Evolutionary conservation across 768 basidiomycete genomes (phyloP), one percentile per base, ranked within the genome.

Genomic region (Grammothele lineata): DNA sequence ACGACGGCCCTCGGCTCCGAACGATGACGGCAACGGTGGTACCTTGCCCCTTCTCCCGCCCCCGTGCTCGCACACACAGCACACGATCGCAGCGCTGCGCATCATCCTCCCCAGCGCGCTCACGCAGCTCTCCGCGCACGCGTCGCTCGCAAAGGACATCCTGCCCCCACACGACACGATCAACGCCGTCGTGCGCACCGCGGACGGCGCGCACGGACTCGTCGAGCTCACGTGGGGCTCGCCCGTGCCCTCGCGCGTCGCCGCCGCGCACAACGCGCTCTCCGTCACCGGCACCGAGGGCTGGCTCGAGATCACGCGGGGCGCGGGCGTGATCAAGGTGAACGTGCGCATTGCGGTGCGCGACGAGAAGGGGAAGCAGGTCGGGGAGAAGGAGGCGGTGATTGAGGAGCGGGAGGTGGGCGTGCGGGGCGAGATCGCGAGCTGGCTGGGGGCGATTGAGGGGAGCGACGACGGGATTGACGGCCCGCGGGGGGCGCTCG

Each of bases 91-190:
- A 0, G 77, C 77, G 4, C 66, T 89, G 24, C 77, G 85, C 17
- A 67, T 75, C 23, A 72, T 83, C 36, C 76, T 88, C 50, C 74
- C 81, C 9, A 60, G 62, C 57, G 12, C 35, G 15, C 55, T 85
- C 50, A 75, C 71, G 6, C 69, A 75, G 40, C 66, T 94, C 18
- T 76, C 83, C 19, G 81, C 77, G 2, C 77, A 80, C 58, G 75
- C 86, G 9, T 78, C 83, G 4, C 72, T 90, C 27, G 84, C 83
- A 65, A 77, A 82, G 53, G 73, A 81, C 12, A 81, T 82, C 62
- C 78, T 93, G 30, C 71, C 76, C 2, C 92, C 91, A 0, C 79
- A 83, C 56, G 92, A 94, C 69, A 92, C 89, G 8, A 76, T 95
- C 56, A 72, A 80, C 53, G 70, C 77, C 18, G 60, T 80, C 50